phyloP scores from a whole-genome alignment of 2,329 filamentous ascomycete species.

The Xylaria sp. region DNA sequence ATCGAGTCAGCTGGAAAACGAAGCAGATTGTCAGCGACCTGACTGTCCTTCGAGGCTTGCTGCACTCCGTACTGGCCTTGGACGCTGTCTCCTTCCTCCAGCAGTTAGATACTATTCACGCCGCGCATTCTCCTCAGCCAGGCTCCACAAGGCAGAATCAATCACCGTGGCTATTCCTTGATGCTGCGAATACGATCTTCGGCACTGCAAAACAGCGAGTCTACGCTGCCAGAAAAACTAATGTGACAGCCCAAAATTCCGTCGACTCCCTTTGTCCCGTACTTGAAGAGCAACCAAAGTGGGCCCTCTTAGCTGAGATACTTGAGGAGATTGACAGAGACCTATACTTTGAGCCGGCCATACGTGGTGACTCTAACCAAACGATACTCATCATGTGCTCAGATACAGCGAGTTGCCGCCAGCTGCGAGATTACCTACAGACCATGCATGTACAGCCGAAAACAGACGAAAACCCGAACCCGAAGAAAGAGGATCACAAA shows the following conservation, averaged over 20 bases:
- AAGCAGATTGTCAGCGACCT: conserved; percentile 94
- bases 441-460: conserved; percentile 82
- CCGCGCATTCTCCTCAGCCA: conserved; percentile 87
- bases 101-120: conserved; percentile 93
- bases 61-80: conserved; percentile 84
- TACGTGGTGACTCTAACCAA: conserved; percentile 87
- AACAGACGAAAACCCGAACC: conserved; percentile 54
- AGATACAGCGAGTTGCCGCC: conserved; percentile 84
- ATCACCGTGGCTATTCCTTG: conserved; percentile 95
- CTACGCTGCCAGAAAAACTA: conserved; percentile 74
- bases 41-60: conserved; percentile 81
- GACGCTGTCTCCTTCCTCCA: conserved; percentile 93
- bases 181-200: conserved; percentile 94
- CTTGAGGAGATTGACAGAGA: conserved; percentile 94
- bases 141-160: conserved; percentile 89
- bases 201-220: conserved; percentile 88
- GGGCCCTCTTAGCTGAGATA: conserved; percentile 87
- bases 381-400: conserved; percentile 96
- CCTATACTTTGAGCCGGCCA: conserved; percentile 81
- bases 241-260: conserved; percentile 59
- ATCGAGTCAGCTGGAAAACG: conserved; percentile 93
- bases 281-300: conserved; percentile 95
- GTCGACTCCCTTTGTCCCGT: conserved; percentile 78
- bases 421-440: conserved; percentile 90
- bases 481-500: conserved; percentile 63